Evolutionary conservation across 192 early-diverging fungal species (phyloP).

Genomic region (Allomyces macrogynus): DNA sequence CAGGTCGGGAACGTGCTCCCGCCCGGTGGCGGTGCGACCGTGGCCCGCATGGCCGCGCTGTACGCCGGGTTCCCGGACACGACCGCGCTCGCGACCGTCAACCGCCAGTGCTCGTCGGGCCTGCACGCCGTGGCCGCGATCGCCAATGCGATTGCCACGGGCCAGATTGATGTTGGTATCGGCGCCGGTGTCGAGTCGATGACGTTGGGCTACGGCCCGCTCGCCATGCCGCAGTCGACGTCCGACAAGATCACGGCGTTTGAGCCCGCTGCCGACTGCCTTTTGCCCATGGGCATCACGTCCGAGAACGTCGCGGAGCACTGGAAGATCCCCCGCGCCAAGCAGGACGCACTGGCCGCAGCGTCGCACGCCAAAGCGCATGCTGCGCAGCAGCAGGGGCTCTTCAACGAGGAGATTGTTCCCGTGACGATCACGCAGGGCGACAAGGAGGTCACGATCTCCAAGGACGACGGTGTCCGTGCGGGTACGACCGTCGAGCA

Average conservation of each 20-base stretch:
- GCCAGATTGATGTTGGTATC: slow-evolving; percentile 78
- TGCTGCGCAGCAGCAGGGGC: slow-evolving; percentile 70
- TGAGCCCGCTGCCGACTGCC: slow-evolving; percentile 57
- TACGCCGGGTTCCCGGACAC: slow-evolving; percentile 77
- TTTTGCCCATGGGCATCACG: slow-evolving; percentile 78
- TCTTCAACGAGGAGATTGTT: slow-evolving; percentile 80
- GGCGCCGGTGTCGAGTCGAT: slow-evolving; percentile 89
- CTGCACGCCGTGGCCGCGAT: slow-evolving; percentile 73
- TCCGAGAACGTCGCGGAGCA: slow-evolving; percentile 92
- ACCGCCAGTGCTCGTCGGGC: slow-evolving; percentile 86
- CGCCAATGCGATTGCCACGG: slow-evolving; percentile 69
- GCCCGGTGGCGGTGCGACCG: slow-evolving; percentile 71
- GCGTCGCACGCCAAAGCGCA: slow-evolving; percentile 64
- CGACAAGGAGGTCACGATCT: slow-evolving; percentile 62
- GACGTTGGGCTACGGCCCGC: slow-evolving; percentile 71
- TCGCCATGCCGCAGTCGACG: slow-evolving; percentile 48
- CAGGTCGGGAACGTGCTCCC: slow-evolving; percentile 84
- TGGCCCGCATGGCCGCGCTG: slow-evolving; percentile 75
- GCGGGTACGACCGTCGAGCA: slow-evolving; percentile 52
- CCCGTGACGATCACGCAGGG: slow-evolving; percentile 50
- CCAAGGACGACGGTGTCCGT: slow-evolving; percentile 83
- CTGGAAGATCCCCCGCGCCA: slow-evolving; percentile 60
- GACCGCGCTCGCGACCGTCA: slow-evolving; percentile 61
- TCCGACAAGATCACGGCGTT: slow-evolving; percentile 56
- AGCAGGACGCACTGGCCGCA: slow-evolving; percentile 80